Evolutionary conservation across 768 basidiomycete species (phyloP).

Genomic region (Tephrocybe sp.): DNA sequence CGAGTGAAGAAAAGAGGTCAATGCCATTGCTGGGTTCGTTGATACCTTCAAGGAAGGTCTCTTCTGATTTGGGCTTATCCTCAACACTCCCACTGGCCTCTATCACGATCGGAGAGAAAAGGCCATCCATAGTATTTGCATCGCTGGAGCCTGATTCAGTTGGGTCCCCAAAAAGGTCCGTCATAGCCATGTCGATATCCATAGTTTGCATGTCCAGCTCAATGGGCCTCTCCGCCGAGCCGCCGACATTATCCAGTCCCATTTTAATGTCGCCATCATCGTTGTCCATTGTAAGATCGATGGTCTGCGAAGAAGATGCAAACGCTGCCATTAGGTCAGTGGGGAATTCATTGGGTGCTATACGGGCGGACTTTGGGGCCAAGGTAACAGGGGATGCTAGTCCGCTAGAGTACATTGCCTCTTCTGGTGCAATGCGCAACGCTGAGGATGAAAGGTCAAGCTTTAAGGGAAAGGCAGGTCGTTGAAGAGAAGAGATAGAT

Average conservation of each 20-base stretch:
- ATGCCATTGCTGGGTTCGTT: slow-evolving; percentile 17
- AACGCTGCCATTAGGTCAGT: slow-evolving; percentile 68
- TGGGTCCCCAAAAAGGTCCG: slow-evolving; percentile 54
- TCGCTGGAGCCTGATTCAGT: slow-evolving; percentile 32
- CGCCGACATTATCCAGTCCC: slow-evolving; percentile 42
- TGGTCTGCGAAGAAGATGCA: slow-evolving; percentile 34
- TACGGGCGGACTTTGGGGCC: slow-evolving; percentile 74
- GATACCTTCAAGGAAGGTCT: slow-evolving; percentile 34
- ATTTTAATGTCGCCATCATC: slow-evolving; percentile 24
- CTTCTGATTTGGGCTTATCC: slow-evolving; percentile 24
- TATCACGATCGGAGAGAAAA: slow-evolving; percentile 49
- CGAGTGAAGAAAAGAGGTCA: slow-evolving; percentile 33
- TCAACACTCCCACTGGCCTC: slow-evolving; percentile 16
- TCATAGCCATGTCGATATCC: slow-evolving; percentile 63
- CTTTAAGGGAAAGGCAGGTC: slow-evolving; percentile 67
- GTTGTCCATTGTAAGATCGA: slow-evolving; percentile 53
- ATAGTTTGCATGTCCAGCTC: slow-evolving; percentile 72
- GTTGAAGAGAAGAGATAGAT: slow-evolving; percentile 75
- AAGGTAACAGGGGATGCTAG: slow-evolving; percentile 78
- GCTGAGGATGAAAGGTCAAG: slow-evolving; percentile 77
- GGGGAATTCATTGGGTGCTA: slow-evolving; percentile 51
- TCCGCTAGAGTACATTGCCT: slow-evolving; percentile 57
- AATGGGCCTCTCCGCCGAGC: slow-evolving; percentile 77
- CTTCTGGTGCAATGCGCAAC: slow-evolving; percentile 63
- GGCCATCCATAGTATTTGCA: slow-evolving; percentile 37